Conservation (phyloP, 345 rosid species). For the Crucihimalaya himalaica region DNA sequence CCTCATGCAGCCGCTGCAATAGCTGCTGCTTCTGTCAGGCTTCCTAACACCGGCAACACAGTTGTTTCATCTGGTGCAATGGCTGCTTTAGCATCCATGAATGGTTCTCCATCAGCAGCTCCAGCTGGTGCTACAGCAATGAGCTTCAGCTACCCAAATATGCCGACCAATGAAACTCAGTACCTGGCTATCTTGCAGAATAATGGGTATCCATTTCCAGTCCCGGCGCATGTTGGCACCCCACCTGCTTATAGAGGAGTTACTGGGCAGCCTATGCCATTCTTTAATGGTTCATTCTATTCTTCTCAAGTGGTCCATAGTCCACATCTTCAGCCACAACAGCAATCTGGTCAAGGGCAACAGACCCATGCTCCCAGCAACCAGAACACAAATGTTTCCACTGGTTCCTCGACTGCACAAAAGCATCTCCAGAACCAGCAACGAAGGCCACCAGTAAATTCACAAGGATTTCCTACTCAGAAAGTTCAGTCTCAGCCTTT, state of each 20-base stretch:
- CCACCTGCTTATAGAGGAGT: conserved; percentile 62
- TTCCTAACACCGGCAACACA: conserved; percentile 43
- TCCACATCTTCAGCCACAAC: conserved; percentile 64
- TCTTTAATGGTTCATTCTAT: conserved; percentile 74
- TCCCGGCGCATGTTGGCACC: conserved; percentile 78
- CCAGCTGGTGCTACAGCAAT: conserved; percentile 55
- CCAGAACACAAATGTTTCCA: conserved; percentile 59
- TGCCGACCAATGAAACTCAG: conserved; percentile 71
- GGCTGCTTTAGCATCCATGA: conserved; percentile 44
- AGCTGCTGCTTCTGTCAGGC: conserved; percentile 56
- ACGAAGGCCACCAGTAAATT: conserved; percentile 45
- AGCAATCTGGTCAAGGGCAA: conserved; percentile 54
- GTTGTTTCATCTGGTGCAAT: conserved; percentile 40
- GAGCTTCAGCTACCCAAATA: conserved; percentile 70
- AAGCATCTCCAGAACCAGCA: conserved; percentile 72
- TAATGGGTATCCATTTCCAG: conserved; percentile 65
- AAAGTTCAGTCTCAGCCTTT: conserved; percentile 54
- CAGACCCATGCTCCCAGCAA: conserved; percentile 46
- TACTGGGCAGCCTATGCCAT: conserved; percentile 62
- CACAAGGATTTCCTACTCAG: conserved; percentile 59
- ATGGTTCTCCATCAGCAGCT: conserved; percentile 49
- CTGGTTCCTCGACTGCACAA: conserved; percentile 57
- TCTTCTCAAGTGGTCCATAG: conserved; percentile 73
- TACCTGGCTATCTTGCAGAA: conserved; percentile 81
- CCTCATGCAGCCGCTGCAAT: conserved; percentile 63